Base-by-base conservation (phyloP, 495 filamentous ascomycete genomes). In the Sabuloglossum arenarium region DNA sequence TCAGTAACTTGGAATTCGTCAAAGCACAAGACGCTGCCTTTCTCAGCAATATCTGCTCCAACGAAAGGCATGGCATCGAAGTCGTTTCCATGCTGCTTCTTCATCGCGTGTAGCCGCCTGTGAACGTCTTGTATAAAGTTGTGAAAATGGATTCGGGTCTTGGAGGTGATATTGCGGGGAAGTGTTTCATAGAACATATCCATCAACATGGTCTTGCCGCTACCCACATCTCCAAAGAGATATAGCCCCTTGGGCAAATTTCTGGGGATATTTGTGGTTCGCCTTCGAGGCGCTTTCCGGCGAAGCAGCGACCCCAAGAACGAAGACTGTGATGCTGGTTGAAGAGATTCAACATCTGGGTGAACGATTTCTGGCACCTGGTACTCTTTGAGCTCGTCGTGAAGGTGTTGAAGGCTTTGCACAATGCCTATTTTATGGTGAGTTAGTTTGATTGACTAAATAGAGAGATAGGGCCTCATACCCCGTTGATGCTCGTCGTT, bases 41-140 rank as follows among this genome's bases (percentile, higher is more conserved):
- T 75, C 63, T 87, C 81, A 1, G 91, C 90, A 64, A 98, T 87
- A 67, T 88, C 84, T 14, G 91, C 91, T 3, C 88, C 89, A 32
- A 98, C 83, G 65, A 94, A 90, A 11, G 88, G 88, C 45, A 98
- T 74, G 37, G 80, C 88, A 68, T 98, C 91, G 39, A 96, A 75
- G 66, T 98, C 88, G 63, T 81, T 86, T 6, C 91, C 93, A 66
- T 93, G 77, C 61, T 79, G 67, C 73, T 89, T 83, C 73, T 94
- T 95, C 64, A 94, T 81, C 61, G 78, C 76, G 69, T 98, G 91
- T 63, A 96, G 71, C 34, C 89, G 77, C 66, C 83, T 86, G 75
- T 98, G 91, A 58, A 97, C 86, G 69, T 94, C 86, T 69, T 98
- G 91, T 90, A 98, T 98, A 74, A 97, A 98, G 67, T 93, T 94